phyloP scores from a whole-genome alignment of 352 stramenopile genomes.

The Saprolegnia diclina region DNA sequence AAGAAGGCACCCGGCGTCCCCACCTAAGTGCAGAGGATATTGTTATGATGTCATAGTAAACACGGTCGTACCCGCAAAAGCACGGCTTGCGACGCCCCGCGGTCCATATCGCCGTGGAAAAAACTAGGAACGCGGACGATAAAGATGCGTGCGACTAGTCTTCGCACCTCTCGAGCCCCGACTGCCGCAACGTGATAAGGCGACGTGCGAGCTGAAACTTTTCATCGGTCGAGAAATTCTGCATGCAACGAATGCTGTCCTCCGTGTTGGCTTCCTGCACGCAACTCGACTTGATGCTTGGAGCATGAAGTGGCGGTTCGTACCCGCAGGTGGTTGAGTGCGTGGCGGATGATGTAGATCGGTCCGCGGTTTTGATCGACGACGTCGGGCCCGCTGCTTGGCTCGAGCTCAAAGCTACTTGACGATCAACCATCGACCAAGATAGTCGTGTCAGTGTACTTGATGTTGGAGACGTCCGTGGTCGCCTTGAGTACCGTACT shows the following conservation, averaged over 20 bases:
- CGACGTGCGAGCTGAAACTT: constrained; percentile 60
- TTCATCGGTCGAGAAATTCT: constrained; percentile 50
- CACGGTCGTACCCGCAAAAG: constrained; percentile 28
- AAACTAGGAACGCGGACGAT: constrained; percentile 31
- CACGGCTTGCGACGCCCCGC: constrained; percentile 44
- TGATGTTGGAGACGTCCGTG: constrained; percentile 62
- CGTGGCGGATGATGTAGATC: constrained; percentile 71
- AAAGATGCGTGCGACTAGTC: not conserved
- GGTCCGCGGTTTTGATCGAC: constrained; percentile 27
- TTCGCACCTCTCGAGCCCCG: constrained; percentile 44
- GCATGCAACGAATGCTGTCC: constrained; percentile 40
- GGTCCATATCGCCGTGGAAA: constrained; percentile 68
- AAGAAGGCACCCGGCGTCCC: constrained; percentile 48
- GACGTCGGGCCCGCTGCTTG: constrained; percentile 33
- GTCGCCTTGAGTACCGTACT: constrained; percentile 39
- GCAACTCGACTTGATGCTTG: not conserved
- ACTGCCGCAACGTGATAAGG: constrained; percentile 44
- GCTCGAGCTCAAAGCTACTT: constrained; percentile 53
- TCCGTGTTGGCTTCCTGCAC: constrained; percentile 47
- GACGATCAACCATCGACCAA: constrained; percentile 4
- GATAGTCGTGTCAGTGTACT: constrained; percentile 35
- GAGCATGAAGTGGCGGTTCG: not conserved
- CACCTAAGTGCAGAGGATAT: constrained; percentile 4
- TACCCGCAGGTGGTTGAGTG: constrained; percentile 70
- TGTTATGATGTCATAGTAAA: not conserved